Base-by-base conservation (phyloP, 306 rosid genomes). In the Albizia julibrissin region DNA sequence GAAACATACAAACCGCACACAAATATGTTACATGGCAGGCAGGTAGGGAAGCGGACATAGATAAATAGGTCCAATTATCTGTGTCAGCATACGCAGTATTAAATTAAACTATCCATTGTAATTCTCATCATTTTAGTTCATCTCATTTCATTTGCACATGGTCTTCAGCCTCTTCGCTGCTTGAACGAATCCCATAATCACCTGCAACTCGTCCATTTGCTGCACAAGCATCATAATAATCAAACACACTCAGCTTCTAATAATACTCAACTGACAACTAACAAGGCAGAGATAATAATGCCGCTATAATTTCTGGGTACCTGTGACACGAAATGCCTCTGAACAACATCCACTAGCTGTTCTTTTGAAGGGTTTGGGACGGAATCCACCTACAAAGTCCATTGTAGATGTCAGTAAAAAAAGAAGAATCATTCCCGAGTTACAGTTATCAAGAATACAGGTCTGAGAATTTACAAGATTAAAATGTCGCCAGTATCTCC, bases 161-260 rank as follows among this genome's bases (percentile, higher is more conserved):
- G 90, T 90, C 92, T 91, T 94, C 74, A 91, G 87, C 85, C 88
- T 91, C 92, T 89, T 94, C 12, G 98, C 98, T 65, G 98, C 94
- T 90, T 94, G 84, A 54, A 92, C 98, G 84, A 94, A 94, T 65
- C 98, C 98, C 85, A 86, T 67, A 77, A 94, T 94, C 46, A 93
- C 98, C 89, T 94, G 98, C 97, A 94, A 85, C 93, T 94, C 98
- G 76, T 94, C 98, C 91, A 94, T 87, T 94, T 91, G 97, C 98
- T 94, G 82, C 89, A 79, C 52, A 69, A 56, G 46, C 21, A 75
- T n/a, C 9, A 18, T n/a, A 56, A 56, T 6, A 67, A 27, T 29
- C 64, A 66, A 42, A 75, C 3, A 62, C 26, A 62, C 37, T 61
- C 68, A 61, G 80, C 64, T 68, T 18, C 33, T 29, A 18, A 19